phyloP scores from a whole-genome alignment of 805 yeast genomes.

The Cyberlindnera misumaiensis region DNA sequence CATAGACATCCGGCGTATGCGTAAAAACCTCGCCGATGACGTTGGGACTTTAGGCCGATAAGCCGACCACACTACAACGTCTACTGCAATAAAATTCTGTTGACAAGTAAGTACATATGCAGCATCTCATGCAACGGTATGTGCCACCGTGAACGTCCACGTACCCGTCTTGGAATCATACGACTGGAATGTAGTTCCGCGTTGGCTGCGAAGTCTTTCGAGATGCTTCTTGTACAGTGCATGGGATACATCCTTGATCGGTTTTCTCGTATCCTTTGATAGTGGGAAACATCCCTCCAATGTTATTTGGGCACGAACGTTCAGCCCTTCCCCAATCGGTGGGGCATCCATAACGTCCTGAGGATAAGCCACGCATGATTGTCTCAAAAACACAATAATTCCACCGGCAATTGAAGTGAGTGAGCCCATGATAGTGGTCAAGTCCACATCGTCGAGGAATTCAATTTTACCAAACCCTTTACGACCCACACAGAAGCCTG shows the following conservation, averaged over 20 bases:
- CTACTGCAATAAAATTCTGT: neutral
- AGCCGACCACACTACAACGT: neutral
- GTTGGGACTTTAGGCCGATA: neutral
- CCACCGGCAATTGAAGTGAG: constrained; percentile 60
- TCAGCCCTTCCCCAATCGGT: constrained; percentile 71
- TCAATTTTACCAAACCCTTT: constrained; percentile 64
- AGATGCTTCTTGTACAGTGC: constrained; percentile 65
- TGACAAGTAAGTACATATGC: neutral
- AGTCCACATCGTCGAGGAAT: constrained; percentile 77
- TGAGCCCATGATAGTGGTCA: constrained; percentile 52
- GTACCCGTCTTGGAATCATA: constrained; percentile 74
- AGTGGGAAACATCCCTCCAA: constrained; percentile 77
- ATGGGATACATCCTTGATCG: constrained; percentile 72
- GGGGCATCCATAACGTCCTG: constrained; percentile 54
- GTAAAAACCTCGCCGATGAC: too few relatives aligned
- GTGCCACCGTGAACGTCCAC: constrained; percentile 56
- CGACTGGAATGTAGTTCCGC: constrained; percentile 57
- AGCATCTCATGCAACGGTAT: constrained; percentile 7
- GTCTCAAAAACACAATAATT: constrained; percentile 52
- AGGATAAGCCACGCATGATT: constrained; percentile 67
- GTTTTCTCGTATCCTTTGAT: constrained; percentile 62
- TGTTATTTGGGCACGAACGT: constrained; percentile 66
- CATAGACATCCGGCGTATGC: too few relatives aligned
- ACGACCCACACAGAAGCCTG: constrained; percentile 71
- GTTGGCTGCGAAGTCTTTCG: constrained; percentile 52